Evolutionary conservation across 129 eudicot genomes (phyloP).

Genomic region (Pseudognaphalium luteoalbum): DNA sequence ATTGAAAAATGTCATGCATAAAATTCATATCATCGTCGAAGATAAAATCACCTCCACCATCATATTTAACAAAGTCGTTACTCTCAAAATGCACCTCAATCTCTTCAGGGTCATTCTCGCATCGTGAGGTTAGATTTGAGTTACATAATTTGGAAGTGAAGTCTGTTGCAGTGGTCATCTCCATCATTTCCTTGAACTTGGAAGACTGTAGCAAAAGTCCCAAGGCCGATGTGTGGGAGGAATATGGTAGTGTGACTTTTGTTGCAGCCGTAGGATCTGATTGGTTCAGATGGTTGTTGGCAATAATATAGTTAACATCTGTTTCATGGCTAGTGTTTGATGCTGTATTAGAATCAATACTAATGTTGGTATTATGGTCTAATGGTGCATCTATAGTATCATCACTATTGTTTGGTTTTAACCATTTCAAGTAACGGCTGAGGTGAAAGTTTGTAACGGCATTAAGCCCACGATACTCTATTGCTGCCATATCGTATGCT

Average conservation of each 20-base stretch:
- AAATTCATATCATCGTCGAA: constrained; percentile 54
- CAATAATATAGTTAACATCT: constrained; percentile 21
- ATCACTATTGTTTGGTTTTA: constrained; percentile 45
- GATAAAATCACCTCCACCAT: constrained; percentile 57
- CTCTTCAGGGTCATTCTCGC: constrained; percentile 51
- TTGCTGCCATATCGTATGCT: constrained; percentile 89
- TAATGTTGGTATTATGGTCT: constrained; percentile 32
- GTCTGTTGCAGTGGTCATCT: constrained; percentile 68
- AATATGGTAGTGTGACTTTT: constrained; percentile 1
- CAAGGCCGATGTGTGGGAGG: constrained; percentile 67
- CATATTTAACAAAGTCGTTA: constrained; percentile 39
- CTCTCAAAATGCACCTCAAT: constrained; percentile 55
- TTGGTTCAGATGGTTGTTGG: constrained; percentile 15
- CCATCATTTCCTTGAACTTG: constrained; percentile 86
- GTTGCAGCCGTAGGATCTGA: background rate
- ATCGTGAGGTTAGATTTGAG: constrained; percentile 26
- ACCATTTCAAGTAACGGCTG: constrained; percentile 84
- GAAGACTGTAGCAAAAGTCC: constrained; percentile 82
- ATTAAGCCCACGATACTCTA: constrained; percentile 79
- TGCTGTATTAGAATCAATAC: constrained; percentile 11
- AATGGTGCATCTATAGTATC: constrained; percentile 20
- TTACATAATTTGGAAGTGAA: constrained; percentile 37
- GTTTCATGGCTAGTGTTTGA: constrained; percentile 30
- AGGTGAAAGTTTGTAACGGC: constrained; percentile 86
- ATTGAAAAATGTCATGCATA: constrained; percentile 61